A percentile compares a stretch with the other conserved stretches of the same genome.
Evolutionary conservation across 2,329 filamentous ascomycete species (phyloP).

Genomic region (Colletotrichum truncatum): DNA sequence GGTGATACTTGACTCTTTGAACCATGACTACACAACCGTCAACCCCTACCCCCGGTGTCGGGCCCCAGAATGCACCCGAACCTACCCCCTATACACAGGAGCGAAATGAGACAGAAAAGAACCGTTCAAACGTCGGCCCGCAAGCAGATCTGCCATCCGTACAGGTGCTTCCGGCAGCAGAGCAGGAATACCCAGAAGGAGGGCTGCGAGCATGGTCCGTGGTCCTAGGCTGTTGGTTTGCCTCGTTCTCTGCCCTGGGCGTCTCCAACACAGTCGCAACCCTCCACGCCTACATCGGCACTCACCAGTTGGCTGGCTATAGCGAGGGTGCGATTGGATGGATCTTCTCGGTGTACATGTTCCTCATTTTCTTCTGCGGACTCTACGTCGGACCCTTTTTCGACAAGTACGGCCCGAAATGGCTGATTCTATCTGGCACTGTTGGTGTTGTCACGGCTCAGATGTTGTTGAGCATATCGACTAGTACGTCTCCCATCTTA

Average conservation of each 20-base stretch:
- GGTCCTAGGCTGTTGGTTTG: constrained; percentile 84
- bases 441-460: constrained; percentile 69
- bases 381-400: constrained; percentile 89
- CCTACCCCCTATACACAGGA: too few relatives aligned
- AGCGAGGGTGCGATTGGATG: constrained; percentile 79
- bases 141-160: too few relatives aligned
- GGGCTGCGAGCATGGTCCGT: constrained; percentile 84
- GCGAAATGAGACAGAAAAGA: background rate
- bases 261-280: constrained; percentile 82
- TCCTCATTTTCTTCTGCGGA: constrained; percentile 84
- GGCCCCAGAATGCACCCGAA: too few relatives aligned
- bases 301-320: constrained; percentile 75
- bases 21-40: too few relatives aligned
- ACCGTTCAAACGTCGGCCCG: too few relatives aligned
- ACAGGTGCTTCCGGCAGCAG: too few relatives aligned
- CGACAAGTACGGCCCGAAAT: constrained; percentile 83
- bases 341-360: constrained; percentile 87
- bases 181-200: constrained; percentile 80
- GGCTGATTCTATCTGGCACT: constrained; percentile 75
- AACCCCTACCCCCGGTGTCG: too few relatives aligned
- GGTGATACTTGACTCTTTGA: too few relatives aligned
- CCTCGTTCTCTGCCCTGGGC: constrained; percentile 78
- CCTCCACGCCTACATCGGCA: constrained; percentile 80
- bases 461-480: constrained; percentile 77
- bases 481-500: constrained; percentile 49